Base-by-base conservation (phyloP, 1,284 basidiomycete species). In the Caloboletus firmus region DNA sequence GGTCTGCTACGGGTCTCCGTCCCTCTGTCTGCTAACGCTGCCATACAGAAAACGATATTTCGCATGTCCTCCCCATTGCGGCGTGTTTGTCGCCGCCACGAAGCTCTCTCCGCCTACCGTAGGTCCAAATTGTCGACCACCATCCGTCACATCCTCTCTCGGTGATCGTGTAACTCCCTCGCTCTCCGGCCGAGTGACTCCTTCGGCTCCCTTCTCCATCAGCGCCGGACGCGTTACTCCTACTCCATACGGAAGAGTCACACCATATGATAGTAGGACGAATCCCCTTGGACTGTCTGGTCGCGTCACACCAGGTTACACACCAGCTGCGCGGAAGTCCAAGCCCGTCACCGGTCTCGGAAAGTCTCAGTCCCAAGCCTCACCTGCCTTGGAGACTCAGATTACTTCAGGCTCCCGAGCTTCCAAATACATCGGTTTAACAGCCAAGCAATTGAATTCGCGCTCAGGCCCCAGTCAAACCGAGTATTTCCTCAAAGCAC, bases 1-100 rank as follows among this genome's bases (percentile, higher is more conserved):
- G 7, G 26, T 45, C 9, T 35, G 20, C 20, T 30, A 20, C 35
- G 28, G 11, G 45, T 24, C 43, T 18, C 11, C 41, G 6, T 55
- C 30, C 41, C 36, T 45, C 39, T 44, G 42, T 53, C 37, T 39
- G 35, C 59, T 60, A 35, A 66, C 41, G 12, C 20, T 40, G 5
- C 17, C 34, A 12, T 32, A 31, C 62, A 87, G 94, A 40, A 84
- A 85, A 43, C 85, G 82, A 66, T 98, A 99, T 72, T 99, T 99
- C 67, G 69, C 77, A 0, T 98, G 95, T 70, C 83, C 90, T 26
- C 84, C 87, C 0, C 82, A 84, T 50, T 95, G 93, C 62, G 96
- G 96, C 35, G 91, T 99, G 42, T 99, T 98, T 68, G 88, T 95
- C 31, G 84, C 89, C 8, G 79, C 84, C 1, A 77, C 82, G 45